A percentile compares a stretch with the other conserved stretches of the same genome.
Conservation (phyloP, 441 rosid genomes). For the Aquilaria agallochum region DNA sequence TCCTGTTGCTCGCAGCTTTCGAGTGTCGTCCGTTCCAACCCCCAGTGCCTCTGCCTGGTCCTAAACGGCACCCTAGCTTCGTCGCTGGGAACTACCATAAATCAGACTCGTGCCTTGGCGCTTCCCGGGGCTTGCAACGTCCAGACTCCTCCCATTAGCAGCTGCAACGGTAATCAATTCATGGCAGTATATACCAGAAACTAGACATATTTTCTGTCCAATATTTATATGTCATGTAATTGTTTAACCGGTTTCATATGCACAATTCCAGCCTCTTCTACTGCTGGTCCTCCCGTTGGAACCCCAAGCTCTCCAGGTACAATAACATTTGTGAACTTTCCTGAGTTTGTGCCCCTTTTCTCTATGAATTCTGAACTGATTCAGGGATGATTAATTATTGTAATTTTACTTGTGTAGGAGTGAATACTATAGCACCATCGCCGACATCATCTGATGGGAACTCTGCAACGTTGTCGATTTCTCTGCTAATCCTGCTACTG, state of each 20-base stretch:
- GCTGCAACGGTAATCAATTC: constrained; percentile 38
- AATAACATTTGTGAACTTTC: neutral
- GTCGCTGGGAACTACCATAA: constrained; percentile 41
- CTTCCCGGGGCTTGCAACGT: constrained; percentile 53
- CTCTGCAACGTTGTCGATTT: constrained; percentile 12
- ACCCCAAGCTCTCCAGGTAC: constrained; percentile 24
- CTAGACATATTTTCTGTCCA: neutral
- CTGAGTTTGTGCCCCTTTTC: neutral
- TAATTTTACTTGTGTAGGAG: constrained; percentile 5
- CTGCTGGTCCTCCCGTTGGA: constrained; percentile 25
- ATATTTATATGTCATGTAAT: neutral
- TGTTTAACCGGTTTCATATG: neutral
- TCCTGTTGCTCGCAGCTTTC: constrained; percentile 54
- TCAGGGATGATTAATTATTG: neutral
- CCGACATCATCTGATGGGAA: constrained; percentile 25
- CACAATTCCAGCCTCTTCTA: constrained; percentile 19
- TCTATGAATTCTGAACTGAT: neutral
- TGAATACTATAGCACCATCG: constrained; percentile 19
- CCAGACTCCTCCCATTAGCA: constrained; percentile 49
- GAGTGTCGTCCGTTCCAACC: constrained; percentile 41
- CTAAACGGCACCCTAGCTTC: constrained; percentile 33
- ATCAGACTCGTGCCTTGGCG: constrained; percentile 51
- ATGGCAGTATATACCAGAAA: neutral
- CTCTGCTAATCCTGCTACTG: constrained; percentile 19
- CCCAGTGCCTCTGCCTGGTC: constrained; percentile 46